Evolutionary conservation across 495 filamentous ascomycete species (phyloP), one percentile per base, ranked within the genome.

Genomic region (Diplogelasinospora grovesii): DNA sequence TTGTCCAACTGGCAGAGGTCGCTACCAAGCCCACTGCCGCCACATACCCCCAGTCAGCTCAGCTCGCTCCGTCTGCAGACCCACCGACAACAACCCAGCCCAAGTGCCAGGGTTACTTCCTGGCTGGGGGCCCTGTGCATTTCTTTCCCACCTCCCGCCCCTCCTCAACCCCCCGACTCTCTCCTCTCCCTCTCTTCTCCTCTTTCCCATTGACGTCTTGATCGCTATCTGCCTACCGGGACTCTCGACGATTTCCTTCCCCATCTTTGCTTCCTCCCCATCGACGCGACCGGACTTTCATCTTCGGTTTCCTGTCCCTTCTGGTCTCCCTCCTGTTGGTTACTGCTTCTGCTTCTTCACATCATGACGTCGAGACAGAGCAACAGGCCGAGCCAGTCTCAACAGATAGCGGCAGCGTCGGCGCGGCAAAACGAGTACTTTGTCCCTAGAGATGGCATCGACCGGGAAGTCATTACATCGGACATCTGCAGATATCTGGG

Each of bases 401-500:
- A 60, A 43, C 64, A 64, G 48, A 26, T 41, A 8, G 31, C 57
- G 23, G 27, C 52, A 45, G 42, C 50, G 44, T 48, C 61, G 41
- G 66, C 65, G 48, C 79, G 81, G 57, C 79, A 81, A 57, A 86
- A 87, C 63, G 81, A 86, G 68, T 90, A 87, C 60, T 95, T 93
- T 61, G 79, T 90, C 39, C 82, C 83, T 18, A 85, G 85, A 49
- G 85, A 92, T 50, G 87, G 88, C 54, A 95, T 95, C 62, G 83
- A 85, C 63, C 78, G 89, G 46, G 86, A 95, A 63, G 89, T 95
- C 55, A 92, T 95, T 65, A 86, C 87, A 57, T 84, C 88, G 59
- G 88, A 95, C 67, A 90, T 95, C 45, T 93, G 88, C 71, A 83
- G 87, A 60, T 95, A 92, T 59, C 78, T 95, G 43, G 89, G 88